Percentiles rank a stretch among this genome's conserved stretches.
Conservation (phyloP, 176 grass and related monocot species). For the Oryza glaberrima region DNA sequence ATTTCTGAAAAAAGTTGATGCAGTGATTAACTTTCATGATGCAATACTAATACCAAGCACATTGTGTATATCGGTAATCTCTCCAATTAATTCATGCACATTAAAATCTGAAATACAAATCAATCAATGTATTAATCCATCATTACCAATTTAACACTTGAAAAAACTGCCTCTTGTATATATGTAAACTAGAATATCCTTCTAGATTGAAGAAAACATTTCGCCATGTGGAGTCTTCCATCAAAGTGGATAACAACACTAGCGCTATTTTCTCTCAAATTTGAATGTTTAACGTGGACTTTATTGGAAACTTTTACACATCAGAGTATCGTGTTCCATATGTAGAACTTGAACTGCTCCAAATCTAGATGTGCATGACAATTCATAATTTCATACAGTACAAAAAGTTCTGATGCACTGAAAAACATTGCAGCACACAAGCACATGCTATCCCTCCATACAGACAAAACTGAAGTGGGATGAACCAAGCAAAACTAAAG, state of each 20-base stretch:
- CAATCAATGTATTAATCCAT: background rate
- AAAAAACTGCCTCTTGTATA: background rate
- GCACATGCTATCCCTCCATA: background rate
- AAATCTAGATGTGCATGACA: background rate
- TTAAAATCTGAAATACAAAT: constrained; percentile 5
- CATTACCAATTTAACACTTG: background rate
- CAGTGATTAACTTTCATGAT: background rate
- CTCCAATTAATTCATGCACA: constrained; percentile 6
- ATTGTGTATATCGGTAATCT: background rate
- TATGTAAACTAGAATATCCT: background rate
- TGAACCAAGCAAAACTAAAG: background rate
- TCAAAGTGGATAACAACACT: background rate
- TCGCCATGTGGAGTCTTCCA: background rate
- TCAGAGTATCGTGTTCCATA: background rate
- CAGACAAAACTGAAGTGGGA: background rate
- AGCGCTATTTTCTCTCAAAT: background rate
- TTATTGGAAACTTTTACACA: background rate
- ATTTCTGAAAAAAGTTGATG: background rate
- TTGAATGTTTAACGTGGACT: background rate
- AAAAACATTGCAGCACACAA: background rate
- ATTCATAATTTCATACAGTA: background rate
- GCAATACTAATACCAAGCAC: background rate
- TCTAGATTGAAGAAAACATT: background rate
- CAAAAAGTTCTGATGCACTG: background rate
- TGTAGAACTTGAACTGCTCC: background rate